Conservation (phyloP, 345 rosid genomes). For the Sonneratia caseolaris region DNA sequence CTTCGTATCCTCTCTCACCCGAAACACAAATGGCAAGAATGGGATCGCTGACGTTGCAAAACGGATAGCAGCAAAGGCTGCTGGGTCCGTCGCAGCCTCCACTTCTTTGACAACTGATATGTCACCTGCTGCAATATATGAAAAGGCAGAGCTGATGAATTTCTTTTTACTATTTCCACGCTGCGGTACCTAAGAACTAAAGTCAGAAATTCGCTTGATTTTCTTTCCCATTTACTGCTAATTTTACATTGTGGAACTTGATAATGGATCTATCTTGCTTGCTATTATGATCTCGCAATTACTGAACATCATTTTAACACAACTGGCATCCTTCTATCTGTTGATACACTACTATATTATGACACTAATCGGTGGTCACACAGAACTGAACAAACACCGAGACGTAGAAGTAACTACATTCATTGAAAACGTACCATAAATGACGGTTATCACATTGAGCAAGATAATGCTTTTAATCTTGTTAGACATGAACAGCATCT, state of each 20-base stretch:
- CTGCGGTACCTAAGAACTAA: background rate
- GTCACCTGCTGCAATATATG: slow-evolving; percentile 38
- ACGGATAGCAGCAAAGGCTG: slow-evolving; percentile 41
- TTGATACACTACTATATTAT: no score
- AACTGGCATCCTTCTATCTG: background rate
- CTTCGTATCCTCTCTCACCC: slow-evolving; percentile 24
- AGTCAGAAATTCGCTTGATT: background rate
- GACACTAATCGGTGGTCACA: background rate
- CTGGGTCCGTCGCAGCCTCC: slow-evolving; percentile 42
- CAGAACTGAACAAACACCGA: background rate
- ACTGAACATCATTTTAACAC: background rate
- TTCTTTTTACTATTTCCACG: background rate
- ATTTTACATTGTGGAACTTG: background rate
- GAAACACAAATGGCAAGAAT: slow-evolving; percentile 39
- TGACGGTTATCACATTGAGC: slow-evolving; percentile 42
- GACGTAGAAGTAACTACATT: background rate
- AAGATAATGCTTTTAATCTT: slow-evolving; percentile 44
- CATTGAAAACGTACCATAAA: slow-evolving; percentile 31
- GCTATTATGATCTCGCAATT: no score
- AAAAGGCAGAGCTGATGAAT: slow-evolving; percentile 1
- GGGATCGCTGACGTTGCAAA: slow-evolving; percentile 44
- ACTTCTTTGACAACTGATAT: slow-evolving; percentile 54
- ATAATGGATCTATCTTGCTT: no score
- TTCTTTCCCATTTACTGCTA: background rate
- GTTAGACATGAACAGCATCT: slow-evolving; percentile 27